Percentiles rank a stretch among this genome's conserved stretches.
Evolutionary conservation across 805 yeast genomes (phyloP).

Genomic region (Suhomyces kilbournensis): DNA sequence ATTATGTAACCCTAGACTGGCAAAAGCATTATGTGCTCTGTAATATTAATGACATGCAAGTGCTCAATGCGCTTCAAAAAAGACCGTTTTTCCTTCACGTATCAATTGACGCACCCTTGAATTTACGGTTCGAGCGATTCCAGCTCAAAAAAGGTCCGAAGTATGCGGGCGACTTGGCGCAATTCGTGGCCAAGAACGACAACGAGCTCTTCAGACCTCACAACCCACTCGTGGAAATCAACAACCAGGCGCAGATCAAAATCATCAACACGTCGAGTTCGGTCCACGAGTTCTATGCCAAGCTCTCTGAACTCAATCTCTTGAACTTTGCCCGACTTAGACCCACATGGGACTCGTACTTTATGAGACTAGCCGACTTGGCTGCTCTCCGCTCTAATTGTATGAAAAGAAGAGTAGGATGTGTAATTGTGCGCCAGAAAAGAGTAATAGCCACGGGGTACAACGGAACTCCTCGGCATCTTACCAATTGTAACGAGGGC

Average conservation of each 20-base stretch:
- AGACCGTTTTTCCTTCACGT: constrained; percentile 85
- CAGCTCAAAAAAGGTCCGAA: constrained; percentile 11
- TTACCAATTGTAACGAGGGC: constrained; percentile 89
- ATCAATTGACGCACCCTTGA: constrained; percentile 70
- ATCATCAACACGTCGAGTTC: constrained; percentile 39
- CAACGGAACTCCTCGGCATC: constrained; percentile 92
- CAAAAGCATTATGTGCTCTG: constrained; percentile 55
- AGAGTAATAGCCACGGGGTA: constrained; percentile 95
- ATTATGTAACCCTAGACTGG: constrained; percentile 68
- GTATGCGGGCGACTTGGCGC: constrained; percentile 24
- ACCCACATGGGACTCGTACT: constrained; percentile 96
- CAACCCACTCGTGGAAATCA: constrained; percentile 55
- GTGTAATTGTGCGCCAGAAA: constrained; percentile 83
- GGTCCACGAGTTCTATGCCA: constrained; percentile 31
- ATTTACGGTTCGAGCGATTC: constrained; percentile 42
- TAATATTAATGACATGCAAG: constrained; percentile 41
- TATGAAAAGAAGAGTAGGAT: constrained; percentile 96
- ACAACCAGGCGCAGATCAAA: constrained; percentile 52
- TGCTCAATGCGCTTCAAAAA: constrained; percentile 49
- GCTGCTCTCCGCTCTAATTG: constrained; percentile 94
- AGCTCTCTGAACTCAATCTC: constrained; percentile 39
- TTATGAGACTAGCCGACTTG: constrained; percentile 88
- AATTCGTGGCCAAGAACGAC: constrained; percentile 36
- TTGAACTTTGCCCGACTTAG: constrained; percentile 53
- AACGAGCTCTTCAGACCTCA: constrained; percentile 41